Evolutionary conservation across 495 filamentous ascomycete genomes (phyloP), one percentile per base, ranked within the genome.

Genomic region (Cercophora newfieldiana): DNA sequence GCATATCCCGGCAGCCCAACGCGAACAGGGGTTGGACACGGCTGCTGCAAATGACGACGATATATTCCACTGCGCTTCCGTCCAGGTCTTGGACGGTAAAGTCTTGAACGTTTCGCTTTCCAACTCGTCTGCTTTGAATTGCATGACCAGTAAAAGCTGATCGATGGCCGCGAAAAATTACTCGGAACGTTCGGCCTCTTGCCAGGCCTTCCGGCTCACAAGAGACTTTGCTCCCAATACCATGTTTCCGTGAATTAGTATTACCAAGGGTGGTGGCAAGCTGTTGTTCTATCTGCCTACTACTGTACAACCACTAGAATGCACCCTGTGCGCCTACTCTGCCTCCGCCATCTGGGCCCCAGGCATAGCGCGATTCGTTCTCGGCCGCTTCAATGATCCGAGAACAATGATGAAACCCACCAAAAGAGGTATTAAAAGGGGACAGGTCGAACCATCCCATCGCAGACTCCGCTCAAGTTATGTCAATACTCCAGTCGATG

Each of bases 251-350:
- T 55, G 49, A 59, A 26, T 64, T 54, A 61, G 25, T 63, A 71
- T 69, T 71, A 71, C 44, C 69, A 66, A 47, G 31, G 12, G n/a
- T 64, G 58, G 60, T 57, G 68, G 68, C 71, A 71, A 71, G 73
- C 68, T 74, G 73, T 74, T 77, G 69, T 71, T 77, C 75, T 75
- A 74, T 76, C 68, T 75, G 69, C 69, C 66, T 75, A 74, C 24
- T 61, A 30, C 67, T 73, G 60, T 76, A 74, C 68, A 71, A 69
- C 71, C 66, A 66, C 68, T 51, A 61, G 59, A 67, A 71, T 66
- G 64, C 68, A 61, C 61, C 53, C 65, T 48, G 63, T 31, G 44
- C 56, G 33, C 59, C 61, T 19, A 16, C 31, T 24, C 44, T 44
- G 50, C n/a, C 51, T 57, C 26, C 63, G 24, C 64, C 44, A 22